These are phyloP conservation scores for Pyrenula massariospora DNA, from an alignment of 495 filamentous ascomycete species.

Conservation along the genomic window DNA sequence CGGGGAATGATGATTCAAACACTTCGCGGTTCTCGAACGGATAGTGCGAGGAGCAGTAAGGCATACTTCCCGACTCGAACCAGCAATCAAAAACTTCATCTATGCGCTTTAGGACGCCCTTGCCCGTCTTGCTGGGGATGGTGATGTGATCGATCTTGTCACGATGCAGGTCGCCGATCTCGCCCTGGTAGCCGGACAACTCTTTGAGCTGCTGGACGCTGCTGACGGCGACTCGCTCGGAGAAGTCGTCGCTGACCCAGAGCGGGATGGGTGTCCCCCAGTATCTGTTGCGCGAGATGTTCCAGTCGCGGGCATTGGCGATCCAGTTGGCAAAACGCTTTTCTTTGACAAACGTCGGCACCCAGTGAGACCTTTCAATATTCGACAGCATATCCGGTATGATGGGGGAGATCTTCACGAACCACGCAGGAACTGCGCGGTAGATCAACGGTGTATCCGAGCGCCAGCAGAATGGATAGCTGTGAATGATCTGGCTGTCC, in stretches of 20 bases:
- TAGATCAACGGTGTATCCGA: slow-evolving; percentile 95
- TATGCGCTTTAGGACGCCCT: slow-evolving; percentile 68
- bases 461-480: slow-evolving; percentile 91
- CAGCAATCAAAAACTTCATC: slow-evolving; percentile 97
- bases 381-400: slow-evolving; percentile 84
- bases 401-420: slow-evolving; percentile 74
- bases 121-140: slow-evolving; percentile 85
- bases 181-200: slow-evolving; percentile 73
- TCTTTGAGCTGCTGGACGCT: slow-evolving; percentile 78
- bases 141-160: slow-evolving; percentile 95
- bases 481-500: slow-evolving; percentile 84
- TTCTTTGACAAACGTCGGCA: slow-evolving; percentile 85
- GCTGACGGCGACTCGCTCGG: slow-evolving; percentile 79
- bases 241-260: slow-evolving; percentile 81
- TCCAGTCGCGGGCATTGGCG: slow-evolving; percentile 91
- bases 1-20: slow-evolving; percentile 77
- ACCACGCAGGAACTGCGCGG: slow-evolving; percentile 90
- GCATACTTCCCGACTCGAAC: slow-evolving; percentile 94
- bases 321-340: slow-evolving; percentile 82
- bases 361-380: slow-evolving; percentile 89
- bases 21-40: slow-evolving; percentile 85
- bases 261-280: slow-evolving; percentile 94
- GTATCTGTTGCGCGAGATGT: slow-evolving; percentile 88
- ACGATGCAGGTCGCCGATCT: slow-evolving; percentile 82
- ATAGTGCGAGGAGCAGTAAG: slow-evolving; percentile 86